These are phyloP conservation scores for Aspergillus versicolor DNA, from an alignment of 2,329 filamentous ascomycete species.

Conservation along the genomic window DNA sequence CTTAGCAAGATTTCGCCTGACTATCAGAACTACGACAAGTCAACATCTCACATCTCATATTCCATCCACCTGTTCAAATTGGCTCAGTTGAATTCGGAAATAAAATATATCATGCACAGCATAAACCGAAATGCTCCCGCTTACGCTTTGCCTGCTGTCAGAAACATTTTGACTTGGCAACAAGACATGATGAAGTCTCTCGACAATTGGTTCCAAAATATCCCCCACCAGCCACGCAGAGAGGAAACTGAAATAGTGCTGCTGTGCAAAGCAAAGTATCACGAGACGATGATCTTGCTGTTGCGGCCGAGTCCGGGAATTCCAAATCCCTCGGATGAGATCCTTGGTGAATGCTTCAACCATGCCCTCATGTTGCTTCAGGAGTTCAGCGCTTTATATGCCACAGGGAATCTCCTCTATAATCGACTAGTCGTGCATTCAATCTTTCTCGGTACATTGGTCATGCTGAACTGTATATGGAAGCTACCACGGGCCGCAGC, in stretches of 20 bases:
- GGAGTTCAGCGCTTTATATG: conserved; percentile 47
- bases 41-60: conserved; percentile 38
- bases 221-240: conserved; percentile 28
- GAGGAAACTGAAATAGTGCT: conserved; percentile 14
- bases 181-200: conserved; percentile 42
- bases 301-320: conserved; percentile 55
- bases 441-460: conserved; percentile 49
- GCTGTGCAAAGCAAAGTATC: conserved; percentile 49
- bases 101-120: conserved; percentile 58
- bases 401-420: conserved; percentile 46
- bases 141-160: conserved; percentile 51
- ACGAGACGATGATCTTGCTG: conserved; percentile 51
- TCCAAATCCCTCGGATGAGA: conserved; percentile 45
- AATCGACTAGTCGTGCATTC: conserved; percentile 53
- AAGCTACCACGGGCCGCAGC: conserved; percentile 44
- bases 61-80: conserved; percentile 50
- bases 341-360: conserved; percentile 44
- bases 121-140: conserved; percentile 48
- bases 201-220: conserved; percentile 40
- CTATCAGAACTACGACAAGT: conserved; percentile 12
- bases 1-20: not conserved
- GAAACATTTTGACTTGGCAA: conserved; percentile 51
- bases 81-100: conserved; percentile 53
- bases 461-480: conserved; percentile 54
- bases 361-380: conserved; percentile 45